A percentile compares a stretch with the other conserved stretches of the same genome.
phyloP scores from a whole-genome alignment of 2,329 filamentous ascomycete species.

The Phaeophleospora eucalypticola region DNA sequence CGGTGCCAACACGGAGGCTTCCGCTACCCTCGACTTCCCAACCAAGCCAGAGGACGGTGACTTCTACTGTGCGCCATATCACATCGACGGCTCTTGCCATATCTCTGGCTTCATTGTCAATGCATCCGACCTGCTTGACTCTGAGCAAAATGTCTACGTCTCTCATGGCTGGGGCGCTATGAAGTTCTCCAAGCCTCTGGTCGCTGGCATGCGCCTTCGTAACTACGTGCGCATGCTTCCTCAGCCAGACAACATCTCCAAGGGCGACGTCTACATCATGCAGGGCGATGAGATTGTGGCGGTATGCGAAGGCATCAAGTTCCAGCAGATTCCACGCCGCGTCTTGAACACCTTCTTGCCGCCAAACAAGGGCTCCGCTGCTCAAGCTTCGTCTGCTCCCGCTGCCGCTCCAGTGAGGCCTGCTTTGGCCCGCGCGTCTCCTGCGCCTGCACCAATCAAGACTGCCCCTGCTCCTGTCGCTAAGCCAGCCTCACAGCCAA shows the following conservation, averaged over 20 bases:
- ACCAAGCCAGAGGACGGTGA: slow-evolving; percentile 52
- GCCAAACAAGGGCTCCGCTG: slow-evolving; percentile 45
- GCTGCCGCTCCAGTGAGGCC: slow-evolving; percentile 28
- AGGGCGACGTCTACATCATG: slow-evolving; percentile 59
- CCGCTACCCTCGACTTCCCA: slow-evolving; percentile 52
- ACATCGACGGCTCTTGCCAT: slow-evolving; percentile 56
- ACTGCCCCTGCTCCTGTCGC: slow-evolving; percentile 23
- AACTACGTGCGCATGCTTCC: slow-evolving; percentile 62
- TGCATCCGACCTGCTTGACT: slow-evolving; percentile 55
- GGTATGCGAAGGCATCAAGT: slow-evolving; percentile 59
- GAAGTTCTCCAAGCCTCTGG: slow-evolving; percentile 41
- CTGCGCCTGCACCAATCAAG: slow-evolving; percentile 21
- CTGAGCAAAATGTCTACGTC: slow-evolving; percentile 57
- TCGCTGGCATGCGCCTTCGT: slow-evolving; percentile 50
- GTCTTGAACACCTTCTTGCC: slow-evolving; percentile 64
- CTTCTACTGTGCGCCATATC: slow-evolving; percentile 57
- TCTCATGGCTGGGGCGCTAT: slow-evolving; percentile 60
- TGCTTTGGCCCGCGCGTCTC: slow-evolving; percentile 8
- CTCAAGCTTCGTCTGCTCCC: slow-evolving; percentile 32
- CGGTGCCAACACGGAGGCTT: slow-evolving; percentile 53
- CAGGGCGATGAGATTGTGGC: slow-evolving; percentile 57
- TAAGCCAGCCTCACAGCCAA: slow-evolving; percentile 28
- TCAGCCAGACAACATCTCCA: slow-evolving; percentile 51
- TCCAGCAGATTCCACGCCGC: slow-evolving; percentile 63
- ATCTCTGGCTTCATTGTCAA: slow-evolving; percentile 59